Base-by-base conservation (phyloP, 2,329 filamentous ascomycete genomes). In the Ophiostoma australiae region DNA sequence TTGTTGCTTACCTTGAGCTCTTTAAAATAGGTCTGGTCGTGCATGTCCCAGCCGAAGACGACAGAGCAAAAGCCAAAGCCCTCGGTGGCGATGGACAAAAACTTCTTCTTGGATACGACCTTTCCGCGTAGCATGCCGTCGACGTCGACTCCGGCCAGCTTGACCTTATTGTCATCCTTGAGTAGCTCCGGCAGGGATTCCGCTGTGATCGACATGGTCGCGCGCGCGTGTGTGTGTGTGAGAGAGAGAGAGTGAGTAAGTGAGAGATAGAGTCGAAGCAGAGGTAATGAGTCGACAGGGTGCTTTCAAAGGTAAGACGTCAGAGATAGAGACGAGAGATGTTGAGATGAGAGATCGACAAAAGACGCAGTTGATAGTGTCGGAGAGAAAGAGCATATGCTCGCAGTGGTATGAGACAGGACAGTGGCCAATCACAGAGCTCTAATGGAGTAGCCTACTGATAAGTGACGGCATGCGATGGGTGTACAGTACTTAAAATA, bases 21-120 rank as follows among this genome's bases (percentile, higher is more conserved):
- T 76, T 86, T 88, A 79, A 92, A 90, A 80, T 97, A 97, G 13
- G 92, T 96, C 82, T 89, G 85, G 78, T 97, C 94, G 80, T 97
- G 93, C 92, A 97, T 97, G 80, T 97, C 93, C 94, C 94, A 97
- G 78, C 94, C 93, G 77, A 97, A 97, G 74, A 97, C 89, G 75
- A 97, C 93, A 27, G 91, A 95, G 83, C 94, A 97, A 84, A 97
- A 97, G 70, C 93, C 94, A 76, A 97, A 97, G 69, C 93, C 94
- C 65, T 88, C 86, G 61, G 87, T 81, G n/a, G 90, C 90, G 70
- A 97, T 87, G 39, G 91, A 92, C 52, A 97, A 83, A 80, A 97
- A 97, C 82, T 97, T 97, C 78, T 90, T 91, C 85, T 97, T 97
- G 76, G 92, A 92, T 81, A 97, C 89, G 73, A 97, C 86, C 82